Conservation (phyloP, 192 early-diverging fungal genomes). For the Gaertneriomyces sp. region DNA sequence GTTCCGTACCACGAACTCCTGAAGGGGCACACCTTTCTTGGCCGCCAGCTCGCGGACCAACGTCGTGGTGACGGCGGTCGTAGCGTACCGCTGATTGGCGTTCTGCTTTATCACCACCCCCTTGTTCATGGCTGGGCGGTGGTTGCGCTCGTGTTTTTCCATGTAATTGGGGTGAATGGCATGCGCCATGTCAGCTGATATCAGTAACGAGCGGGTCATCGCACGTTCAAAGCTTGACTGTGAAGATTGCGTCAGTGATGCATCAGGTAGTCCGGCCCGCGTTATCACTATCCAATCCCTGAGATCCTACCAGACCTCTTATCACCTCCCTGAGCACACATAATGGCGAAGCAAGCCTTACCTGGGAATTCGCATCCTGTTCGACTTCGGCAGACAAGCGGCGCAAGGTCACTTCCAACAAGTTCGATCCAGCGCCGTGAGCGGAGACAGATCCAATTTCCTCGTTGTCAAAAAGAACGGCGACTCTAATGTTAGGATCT, state of each 20-base stretch:
- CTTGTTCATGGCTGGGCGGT: conserved; percentile 80
- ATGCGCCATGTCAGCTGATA: conserved; percentile 95
- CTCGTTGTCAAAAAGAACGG: conserved; percentile 96
- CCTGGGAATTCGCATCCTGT: conserved; percentile 3
- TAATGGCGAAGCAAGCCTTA: not conserved
- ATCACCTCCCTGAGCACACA: not conserved
- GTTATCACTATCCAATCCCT: not conserved
- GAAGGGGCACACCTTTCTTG: conserved; percentile 74
- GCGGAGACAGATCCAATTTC: conserved; percentile 91
- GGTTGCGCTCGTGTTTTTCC: conserved; percentile 92
- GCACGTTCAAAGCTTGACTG: conserved; percentile 69
- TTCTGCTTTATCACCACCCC: conserved; percentile 97
- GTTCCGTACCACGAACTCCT: conserved; percentile 80
- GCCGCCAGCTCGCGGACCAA: conserved; percentile 53
- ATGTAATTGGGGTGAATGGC: conserved; percentile 84
- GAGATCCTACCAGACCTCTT: conserved; percentile 2
- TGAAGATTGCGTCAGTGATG: not conserved
- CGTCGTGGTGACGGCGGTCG: conserved; percentile 49
- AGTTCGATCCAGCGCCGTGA: conserved; percentile 89
- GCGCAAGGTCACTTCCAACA: conserved; percentile 52
- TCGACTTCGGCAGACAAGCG: conserved; percentile 34
- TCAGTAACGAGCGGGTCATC: conserved; percentile 77
- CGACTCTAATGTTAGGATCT: conserved; percentile 76
- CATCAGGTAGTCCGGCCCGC: no score
- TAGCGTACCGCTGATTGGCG: conserved; percentile 85